These are phyloP conservation scores for Silene latifolia DNA, from an alignment of 148 eudicot genomes.

Conservation along the genomic window DNA sequence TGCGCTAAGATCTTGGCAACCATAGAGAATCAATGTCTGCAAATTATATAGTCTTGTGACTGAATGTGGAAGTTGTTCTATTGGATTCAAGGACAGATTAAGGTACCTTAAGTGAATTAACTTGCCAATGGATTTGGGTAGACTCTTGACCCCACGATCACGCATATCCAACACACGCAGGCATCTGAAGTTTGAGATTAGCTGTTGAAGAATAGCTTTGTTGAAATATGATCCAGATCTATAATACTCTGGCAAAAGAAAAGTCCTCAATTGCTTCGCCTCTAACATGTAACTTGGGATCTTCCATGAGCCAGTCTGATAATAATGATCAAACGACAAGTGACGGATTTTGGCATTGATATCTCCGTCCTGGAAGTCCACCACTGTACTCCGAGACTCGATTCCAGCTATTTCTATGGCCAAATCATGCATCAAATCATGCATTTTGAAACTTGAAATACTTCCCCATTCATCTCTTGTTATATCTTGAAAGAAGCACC, in stretches of 20 bases:
- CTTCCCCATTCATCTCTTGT: background rate
- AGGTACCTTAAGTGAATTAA: conserved; percentile 28
- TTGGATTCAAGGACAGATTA: conserved; percentile 8
- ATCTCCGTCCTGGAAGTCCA: background rate
- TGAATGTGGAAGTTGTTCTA: conserved; percentile 19
- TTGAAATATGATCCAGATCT: background rate
- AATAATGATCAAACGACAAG: background rate
- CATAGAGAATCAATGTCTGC: conserved; percentile 29
- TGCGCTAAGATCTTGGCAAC: background rate
- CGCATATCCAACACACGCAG: conserved; percentile 23
- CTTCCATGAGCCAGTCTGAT: background rate
- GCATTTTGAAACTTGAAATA: too few relatives aligned
- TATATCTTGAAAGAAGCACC: conserved; percentile 19
- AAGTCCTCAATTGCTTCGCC: too few relatives aligned
- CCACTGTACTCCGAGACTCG: background rate
- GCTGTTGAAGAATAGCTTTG: background rate
- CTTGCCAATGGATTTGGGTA: conserved; percentile 21
- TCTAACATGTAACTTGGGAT: background rate
- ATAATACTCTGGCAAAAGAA: conserved; percentile 9
- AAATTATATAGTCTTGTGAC: conserved; percentile 33
- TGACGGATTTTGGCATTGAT: conserved; percentile 4
- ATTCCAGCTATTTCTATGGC: conserved; percentile 19
- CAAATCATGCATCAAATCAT: conserved; percentile 27
- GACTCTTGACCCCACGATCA: background rate
- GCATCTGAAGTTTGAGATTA: conserved; percentile 8